phyloP scores from a whole-genome alignment of 495 filamentous ascomycete species.

The Beverwykella pulmonaria region DNA sequence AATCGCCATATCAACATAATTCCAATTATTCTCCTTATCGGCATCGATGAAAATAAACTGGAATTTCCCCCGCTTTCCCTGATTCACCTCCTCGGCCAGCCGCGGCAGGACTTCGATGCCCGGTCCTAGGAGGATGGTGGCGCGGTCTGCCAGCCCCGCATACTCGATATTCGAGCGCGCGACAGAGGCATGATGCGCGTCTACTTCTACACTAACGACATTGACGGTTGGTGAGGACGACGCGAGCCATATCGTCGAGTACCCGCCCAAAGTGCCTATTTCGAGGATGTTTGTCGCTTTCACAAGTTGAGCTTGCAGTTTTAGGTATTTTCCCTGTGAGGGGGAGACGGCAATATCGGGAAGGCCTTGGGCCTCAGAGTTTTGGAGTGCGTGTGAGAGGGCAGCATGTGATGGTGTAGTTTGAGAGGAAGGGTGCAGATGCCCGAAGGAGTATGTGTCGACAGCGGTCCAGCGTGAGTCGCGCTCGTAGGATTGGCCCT shows the following conservation, averaged over 20 bases:
- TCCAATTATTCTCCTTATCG: conserved; percentile 48
- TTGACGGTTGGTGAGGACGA: conserved; percentile 29
- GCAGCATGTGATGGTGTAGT: conserved; percentile 12
- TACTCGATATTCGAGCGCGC: conserved; percentile 39
- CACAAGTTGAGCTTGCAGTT: conserved; percentile 36
- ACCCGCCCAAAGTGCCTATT: conserved; percentile 45
- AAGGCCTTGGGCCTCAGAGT: conserved; percentile 32
- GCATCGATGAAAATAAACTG: conserved; percentile 47
- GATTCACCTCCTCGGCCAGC: conserved; percentile 41
- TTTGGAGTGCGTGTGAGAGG: conserved; percentile 32
- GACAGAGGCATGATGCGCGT: conserved; percentile 37
- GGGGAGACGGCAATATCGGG: conserved; percentile 42
- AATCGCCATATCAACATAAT: conserved; percentile 40
- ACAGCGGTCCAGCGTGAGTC: conserved; percentile 35
- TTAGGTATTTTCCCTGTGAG: conserved; percentile 42
- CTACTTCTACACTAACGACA: conserved; percentile 42
- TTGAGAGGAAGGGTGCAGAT: conserved; percentile 31
- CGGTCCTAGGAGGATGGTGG: conserved; percentile 41
- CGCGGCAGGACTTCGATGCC: conserved; percentile 44
- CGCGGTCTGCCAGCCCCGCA: conserved; percentile 41
- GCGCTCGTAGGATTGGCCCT: conserved; percentile 11
- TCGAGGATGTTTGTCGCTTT: conserved; percentile 43
- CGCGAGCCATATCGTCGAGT: conserved; percentile 45
- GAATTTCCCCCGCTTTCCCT: conserved; percentile 40
- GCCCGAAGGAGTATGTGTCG: conserved; percentile 32